Conservation (phyloP, 2,329 filamentous ascomycete species). For the Parastagonospora avenae region DNA sequence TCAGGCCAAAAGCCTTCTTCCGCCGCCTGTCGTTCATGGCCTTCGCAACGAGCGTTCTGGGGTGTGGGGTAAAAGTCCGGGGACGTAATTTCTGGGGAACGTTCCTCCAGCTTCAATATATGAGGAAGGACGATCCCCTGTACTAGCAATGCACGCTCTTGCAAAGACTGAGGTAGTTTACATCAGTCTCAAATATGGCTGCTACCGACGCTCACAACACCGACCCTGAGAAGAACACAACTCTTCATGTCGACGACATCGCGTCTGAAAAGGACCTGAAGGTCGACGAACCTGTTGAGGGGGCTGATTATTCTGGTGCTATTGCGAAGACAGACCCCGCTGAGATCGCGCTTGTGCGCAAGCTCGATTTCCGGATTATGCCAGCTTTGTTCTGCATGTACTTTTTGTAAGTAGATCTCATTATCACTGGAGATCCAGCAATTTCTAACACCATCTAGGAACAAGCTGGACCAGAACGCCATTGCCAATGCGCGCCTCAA, state of each 20-base stretch:
- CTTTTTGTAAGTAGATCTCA: conserved; percentile 27
- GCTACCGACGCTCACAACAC: conserved; percentile 1
- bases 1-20: conserved; percentile 1
- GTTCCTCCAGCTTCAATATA: conserved; percentile 24
- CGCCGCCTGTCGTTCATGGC: conserved; percentile 2
- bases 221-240: conserved; percentile 21
- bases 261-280: conserved; percentile 20
- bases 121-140: conserved; percentile 6
- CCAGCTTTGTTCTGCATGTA: conserved; percentile 45
- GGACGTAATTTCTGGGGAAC: conserved; percentile 25
- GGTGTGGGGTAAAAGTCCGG: conserved; percentile 32
- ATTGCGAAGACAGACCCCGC: conserved; percentile 27
- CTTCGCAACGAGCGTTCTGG: conserved; percentile 2
- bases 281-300: background rate
- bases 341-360: conserved; percentile 33
- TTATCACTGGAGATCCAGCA: background rate
- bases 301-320: conserved; percentile 29
- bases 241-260: conserved; percentile 25
- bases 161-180: background rate
- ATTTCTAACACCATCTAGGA: conserved; percentile 14
- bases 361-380: conserved; percentile 33
- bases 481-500: conserved; percentile 68
- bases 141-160: background rate
- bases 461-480: conserved; percentile 62
- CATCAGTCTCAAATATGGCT: conserved; percentile 12